phyloP scores from a whole-genome alignment of 768 basidiomycete species.

The Antrodiella citrinella region DNA sequence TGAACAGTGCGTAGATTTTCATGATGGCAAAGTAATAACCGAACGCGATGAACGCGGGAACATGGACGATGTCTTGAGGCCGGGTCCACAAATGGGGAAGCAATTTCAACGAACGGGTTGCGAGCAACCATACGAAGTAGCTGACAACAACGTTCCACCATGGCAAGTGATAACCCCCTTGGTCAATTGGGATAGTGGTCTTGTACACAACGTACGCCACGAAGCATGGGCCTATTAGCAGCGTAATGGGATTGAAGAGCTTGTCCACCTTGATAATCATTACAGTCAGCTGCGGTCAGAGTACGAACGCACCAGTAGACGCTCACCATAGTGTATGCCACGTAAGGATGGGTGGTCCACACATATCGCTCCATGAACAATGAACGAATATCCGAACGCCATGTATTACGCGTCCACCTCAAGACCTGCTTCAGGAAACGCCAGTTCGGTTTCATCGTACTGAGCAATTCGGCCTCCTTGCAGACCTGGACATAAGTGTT shows the following conservation, averaged over 20 bases:
- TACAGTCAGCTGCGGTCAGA: neutral
- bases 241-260: conserved; percentile 78
- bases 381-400: conserved; percentile 83
- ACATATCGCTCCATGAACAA: conserved; percentile 84
- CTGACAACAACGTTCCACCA: conserved; percentile 75
- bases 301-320: conserved; percentile 2
- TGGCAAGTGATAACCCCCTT: conserved; percentile 75
- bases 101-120: conserved; percentile 69
- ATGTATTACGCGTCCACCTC: conserved; percentile 91
- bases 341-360: conserved; percentile 84
- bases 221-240: conserved; percentile 76
- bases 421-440: conserved; percentile 90
- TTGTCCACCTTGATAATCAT: conserved; percentile 57
- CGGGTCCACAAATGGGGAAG: conserved; percentile 51
- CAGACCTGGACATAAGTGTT: conserved; percentile 88
- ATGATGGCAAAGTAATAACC: conserved; percentile 94
- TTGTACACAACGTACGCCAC: conserved; percentile 74
- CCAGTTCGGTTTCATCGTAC: conserved; percentile 97
- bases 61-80: conserved; percentile 51
- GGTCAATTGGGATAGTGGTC: conserved; percentile 54
- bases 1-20: conserved; percentile 88
- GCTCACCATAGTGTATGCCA: conserved; percentile 77
- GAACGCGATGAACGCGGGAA: conserved; percentile 66
- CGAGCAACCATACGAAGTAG: conserved; percentile 63
- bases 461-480: conserved; percentile 76